Evolutionary conservation across 2,329 filamentous ascomycete species (phyloP).

Genomic region (Botrytis fabae): DNA sequence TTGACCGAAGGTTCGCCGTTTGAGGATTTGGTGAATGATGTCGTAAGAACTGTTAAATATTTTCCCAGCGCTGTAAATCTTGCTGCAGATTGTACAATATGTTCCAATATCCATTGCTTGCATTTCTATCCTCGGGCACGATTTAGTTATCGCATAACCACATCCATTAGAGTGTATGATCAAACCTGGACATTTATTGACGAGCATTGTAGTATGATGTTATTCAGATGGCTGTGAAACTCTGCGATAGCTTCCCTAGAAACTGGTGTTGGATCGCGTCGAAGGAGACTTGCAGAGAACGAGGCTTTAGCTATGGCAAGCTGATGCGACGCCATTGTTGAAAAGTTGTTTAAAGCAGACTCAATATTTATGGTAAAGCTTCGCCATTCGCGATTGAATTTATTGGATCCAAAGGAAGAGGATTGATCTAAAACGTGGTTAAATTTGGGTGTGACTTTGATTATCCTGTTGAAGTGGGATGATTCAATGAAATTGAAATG

Average conservation of each 20-base stretch:
- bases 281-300: conserved; percentile 72
- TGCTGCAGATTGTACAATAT: conserved; percentile 66
- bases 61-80: conserved; percentile 70
- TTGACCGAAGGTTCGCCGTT: conserved; percentile 55
- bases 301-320: conserved; percentile 77
- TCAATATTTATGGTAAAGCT: not conserved
- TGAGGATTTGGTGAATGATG: conserved; percentile 50
- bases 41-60: conserved; percentile 70
- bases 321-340: conserved; percentile 65
- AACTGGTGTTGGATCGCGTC: conserved; percentile 70
- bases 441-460: not conserved
- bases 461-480: conserved; percentile 13
- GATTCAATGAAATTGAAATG: conserved; percentile 8
- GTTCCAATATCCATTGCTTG: conserved; percentile 79
- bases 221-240: conserved; percentile 66
- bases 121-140: conserved; percentile 65
- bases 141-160: conserved; percentile 43
- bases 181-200: conserved; percentile 85
- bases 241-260: conserved; percentile 67
- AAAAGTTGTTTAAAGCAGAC: not conserved
- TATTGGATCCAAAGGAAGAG: not conserved
- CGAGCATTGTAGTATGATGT: conserved; percentile 69
- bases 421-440: not conserved
- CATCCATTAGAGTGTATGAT: conserved; percentile 40
- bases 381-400: conserved; percentile 1